These are phyloP conservation scores for Picea glauca DNA, from an alignment of 75 land plant genomes.

Conservation along the genomic window DNA sequence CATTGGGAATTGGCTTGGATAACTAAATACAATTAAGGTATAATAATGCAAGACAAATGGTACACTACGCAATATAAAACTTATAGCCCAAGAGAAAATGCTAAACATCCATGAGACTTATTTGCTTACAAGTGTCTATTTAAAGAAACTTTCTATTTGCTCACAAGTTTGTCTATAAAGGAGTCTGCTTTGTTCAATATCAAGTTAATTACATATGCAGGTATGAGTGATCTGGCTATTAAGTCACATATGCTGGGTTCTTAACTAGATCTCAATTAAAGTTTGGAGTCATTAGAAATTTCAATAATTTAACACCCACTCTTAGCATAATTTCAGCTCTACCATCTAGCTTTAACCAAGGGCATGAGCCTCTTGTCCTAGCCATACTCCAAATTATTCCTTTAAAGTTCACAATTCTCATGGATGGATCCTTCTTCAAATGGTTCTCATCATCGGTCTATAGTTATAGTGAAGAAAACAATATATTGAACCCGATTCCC, in stretches of 20 bases:
- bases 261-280: neutral
- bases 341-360: neutral
- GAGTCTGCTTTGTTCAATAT: neutral
- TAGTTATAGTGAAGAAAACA: neutral
- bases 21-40: neutral
- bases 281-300: neutral
- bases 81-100: neutral
- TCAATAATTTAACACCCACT: neutral
- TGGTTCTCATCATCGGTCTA: neutral
- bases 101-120: neutral
- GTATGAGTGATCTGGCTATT: neutral
- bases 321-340: neutral
- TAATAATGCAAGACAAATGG: neutral
- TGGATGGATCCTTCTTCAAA: neutral
- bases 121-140: neutral
- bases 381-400: neutral
- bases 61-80: neutral
- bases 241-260: neutral
- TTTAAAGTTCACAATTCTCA: neutral
- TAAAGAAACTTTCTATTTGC: neutral
- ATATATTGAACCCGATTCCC: neutral
- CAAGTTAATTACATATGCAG: neutral
- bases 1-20: neutral
- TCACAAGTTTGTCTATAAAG: neutral
- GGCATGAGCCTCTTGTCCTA: neutral